Percentiles rank a stretch among this genome's conserved stretches.
Evolutionary conservation across 169 alveolate genomes (phyloP).

Genomic region (Plasmodium vinckei): DNA sequence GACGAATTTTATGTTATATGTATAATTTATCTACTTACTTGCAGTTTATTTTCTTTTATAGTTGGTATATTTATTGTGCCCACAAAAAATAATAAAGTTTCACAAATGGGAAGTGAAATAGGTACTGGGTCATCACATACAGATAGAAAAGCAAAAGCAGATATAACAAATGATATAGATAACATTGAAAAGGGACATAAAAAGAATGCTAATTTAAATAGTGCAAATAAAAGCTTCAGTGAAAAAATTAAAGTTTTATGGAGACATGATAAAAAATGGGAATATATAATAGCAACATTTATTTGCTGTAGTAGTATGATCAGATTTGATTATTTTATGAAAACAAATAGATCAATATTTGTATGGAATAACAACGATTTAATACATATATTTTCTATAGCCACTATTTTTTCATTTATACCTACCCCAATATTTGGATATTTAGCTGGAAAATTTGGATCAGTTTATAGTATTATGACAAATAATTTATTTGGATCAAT

Average conservation of each 20-base stretch:
- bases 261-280: constrained; percentile 73
- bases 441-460: constrained; percentile 56
- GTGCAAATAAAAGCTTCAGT: neutral
- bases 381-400: constrained; percentile 51
- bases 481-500: constrained; percentile 43
- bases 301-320: constrained; percentile 73
- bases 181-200: constrained; percentile 17
- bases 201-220: neutral
- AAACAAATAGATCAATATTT: constrained; percentile 59
- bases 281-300: constrained; percentile 51
- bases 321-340: constrained; percentile 67
- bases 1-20: constrained; percentile 60
- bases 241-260: constrained; percentile 24
- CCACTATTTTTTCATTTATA: constrained; percentile 55
- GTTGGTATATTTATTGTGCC: constrained; percentile 73
- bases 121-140: constrained; percentile 47
- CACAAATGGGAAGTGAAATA: constrained; percentile 8
- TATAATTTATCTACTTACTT: constrained; percentile 21
- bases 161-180: constrained; percentile 22
- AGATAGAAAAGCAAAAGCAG: constrained; percentile 14
- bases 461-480: constrained; percentile 39
- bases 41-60: constrained; percentile 21
- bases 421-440: constrained; percentile 75
- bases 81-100: neutral
- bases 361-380: constrained; percentile 19